Conservation (phyloP, 179 eudicot species). For the Spergularia azorica region DNA sequence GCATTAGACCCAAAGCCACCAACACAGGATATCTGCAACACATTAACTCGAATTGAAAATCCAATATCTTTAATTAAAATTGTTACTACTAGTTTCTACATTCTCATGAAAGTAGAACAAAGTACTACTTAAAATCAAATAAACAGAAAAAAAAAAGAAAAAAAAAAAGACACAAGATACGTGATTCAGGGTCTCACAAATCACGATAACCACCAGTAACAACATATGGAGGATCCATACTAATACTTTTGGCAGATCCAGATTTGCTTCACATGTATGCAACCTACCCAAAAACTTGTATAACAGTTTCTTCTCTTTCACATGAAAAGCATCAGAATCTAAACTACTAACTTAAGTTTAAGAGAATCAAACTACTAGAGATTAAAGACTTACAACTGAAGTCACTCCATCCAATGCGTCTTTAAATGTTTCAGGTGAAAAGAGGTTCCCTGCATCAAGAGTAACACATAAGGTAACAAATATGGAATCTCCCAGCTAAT, state of each 20-base stretch:
- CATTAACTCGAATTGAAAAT: constrained; percentile 4
- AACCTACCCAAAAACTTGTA: neutral
- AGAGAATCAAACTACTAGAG: neutral
- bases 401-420: constrained; percentile 78
- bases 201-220: neutral
- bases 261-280: neutral
- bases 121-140: neutral
- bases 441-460: constrained; percentile 62
- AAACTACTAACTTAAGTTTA: neutral
- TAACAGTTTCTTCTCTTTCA: too few species aligned
- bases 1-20: constrained; percentile 97
- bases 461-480: constrained; percentile 7
- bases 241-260: neutral
- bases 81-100: constrained; percentile 5
- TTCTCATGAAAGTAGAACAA: neutral
- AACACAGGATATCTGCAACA: constrained; percentile 84
- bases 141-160: neutral
- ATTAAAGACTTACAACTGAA: constrained; percentile 57
- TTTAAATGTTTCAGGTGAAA: constrained; percentile 64
- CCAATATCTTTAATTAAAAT: neutral
- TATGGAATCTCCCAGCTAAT: constrained; percentile 5
- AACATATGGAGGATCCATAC: constrained; percentile 12
- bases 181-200: constrained; percentile 1
- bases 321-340: neutral
- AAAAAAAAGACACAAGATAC: too few species aligned